phyloP scores from a whole-genome alignment of 306 rosid species.

The Trifolium subterraneum region DNA sequence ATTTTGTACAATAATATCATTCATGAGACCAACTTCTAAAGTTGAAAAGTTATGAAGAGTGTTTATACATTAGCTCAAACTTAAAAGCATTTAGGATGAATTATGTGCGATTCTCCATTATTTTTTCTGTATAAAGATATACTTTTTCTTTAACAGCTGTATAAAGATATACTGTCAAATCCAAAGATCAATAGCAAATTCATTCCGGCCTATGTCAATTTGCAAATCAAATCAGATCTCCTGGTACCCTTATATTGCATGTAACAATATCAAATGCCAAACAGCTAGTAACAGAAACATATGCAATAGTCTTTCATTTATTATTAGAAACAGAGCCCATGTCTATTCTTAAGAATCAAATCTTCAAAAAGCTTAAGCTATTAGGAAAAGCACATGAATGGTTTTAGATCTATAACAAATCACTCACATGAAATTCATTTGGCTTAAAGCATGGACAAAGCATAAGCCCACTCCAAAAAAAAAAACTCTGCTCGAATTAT shows the following conservation, averaged over 20 bases:
- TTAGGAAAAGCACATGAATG: slow-evolving; percentile 8
- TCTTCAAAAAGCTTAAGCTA: background rate
- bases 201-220: slow-evolving; percentile 24
- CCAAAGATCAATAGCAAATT: slow-evolving; percentile 17
- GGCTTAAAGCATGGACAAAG: slow-evolving; percentile 22
- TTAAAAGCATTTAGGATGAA: slow-evolving; percentile 11
- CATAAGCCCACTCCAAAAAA: slow-evolving; percentile 7
- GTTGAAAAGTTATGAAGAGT: slow-evolving; percentile 23
- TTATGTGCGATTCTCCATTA: slow-evolving; percentile 16
- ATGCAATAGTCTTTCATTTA: slow-evolving; percentile 20
- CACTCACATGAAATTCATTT: slow-evolving; percentile 4
- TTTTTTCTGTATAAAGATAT: slow-evolving; percentile 9
- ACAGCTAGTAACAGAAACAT: slow-evolving; percentile 18
- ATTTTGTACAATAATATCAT: slow-evolving; percentile 44
- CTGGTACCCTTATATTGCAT: background rate
- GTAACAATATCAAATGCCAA: slow-evolving; percentile 14
- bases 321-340: slow-evolving; percentile 19
- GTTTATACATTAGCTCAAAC: slow-evolving; percentile 19
- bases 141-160: background rate
- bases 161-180: slow-evolving; percentile 8
- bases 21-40: slow-evolving; percentile 31
- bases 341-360: slow-evolving; percentile 26
- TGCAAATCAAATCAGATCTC: slow-evolving; percentile 31
- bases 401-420: slow-evolving; percentile 15
- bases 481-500: slow-evolving; percentile 7